Evolutionary conservation across 2,329 filamentous ascomycete genomes (phyloP).

Genomic region (Berkeleyomyces basicola): DNA sequence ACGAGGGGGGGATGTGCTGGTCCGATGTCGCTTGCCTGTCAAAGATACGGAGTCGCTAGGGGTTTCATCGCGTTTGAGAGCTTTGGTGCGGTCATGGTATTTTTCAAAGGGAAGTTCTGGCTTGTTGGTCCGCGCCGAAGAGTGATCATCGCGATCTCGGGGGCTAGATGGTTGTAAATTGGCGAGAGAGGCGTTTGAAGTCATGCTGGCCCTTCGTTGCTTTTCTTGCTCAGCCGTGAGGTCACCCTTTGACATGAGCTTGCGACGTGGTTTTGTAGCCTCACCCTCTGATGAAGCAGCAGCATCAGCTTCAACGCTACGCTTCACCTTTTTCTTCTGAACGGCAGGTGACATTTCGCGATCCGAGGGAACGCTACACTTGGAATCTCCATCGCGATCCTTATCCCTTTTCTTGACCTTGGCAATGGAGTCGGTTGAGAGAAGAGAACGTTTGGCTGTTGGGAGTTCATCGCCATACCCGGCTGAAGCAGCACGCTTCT

Average conservation of each 20-base stretch:
- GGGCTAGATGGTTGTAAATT: constrained; percentile 32
- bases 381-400: constrained; percentile 25
- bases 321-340: constrained; percentile 36
- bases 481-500: constrained; percentile 28
- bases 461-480: constrained; percentile 30
- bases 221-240: constrained; percentile 40
- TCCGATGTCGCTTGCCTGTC: constrained; percentile 39
- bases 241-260: constrained; percentile 47
- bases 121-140: constrained; percentile 28
- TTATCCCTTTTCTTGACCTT: constrained; percentile 40
- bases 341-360: constrained; percentile 34
- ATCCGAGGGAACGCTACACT: constrained; percentile 23
- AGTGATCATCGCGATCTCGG: constrained; percentile 33
- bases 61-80: constrained; percentile 44
- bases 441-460: constrained; percentile 31
- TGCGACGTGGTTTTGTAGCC: constrained; percentile 41
- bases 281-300: constrained; percentile 40
- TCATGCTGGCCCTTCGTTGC: constrained; percentile 41
- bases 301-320: constrained; percentile 35
- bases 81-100: constrained; percentile 41
- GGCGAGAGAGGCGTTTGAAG: constrained; percentile 35
- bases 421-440: constrained; percentile 20
- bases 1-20: constrained; percentile 38
- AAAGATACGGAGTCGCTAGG: constrained; percentile 31
- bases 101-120: constrained; percentile 25